These are phyloP conservation scores for Santalum album DNA, from an alignment of 164 flowering plant genomes.

Conservation along the genomic window DNA sequence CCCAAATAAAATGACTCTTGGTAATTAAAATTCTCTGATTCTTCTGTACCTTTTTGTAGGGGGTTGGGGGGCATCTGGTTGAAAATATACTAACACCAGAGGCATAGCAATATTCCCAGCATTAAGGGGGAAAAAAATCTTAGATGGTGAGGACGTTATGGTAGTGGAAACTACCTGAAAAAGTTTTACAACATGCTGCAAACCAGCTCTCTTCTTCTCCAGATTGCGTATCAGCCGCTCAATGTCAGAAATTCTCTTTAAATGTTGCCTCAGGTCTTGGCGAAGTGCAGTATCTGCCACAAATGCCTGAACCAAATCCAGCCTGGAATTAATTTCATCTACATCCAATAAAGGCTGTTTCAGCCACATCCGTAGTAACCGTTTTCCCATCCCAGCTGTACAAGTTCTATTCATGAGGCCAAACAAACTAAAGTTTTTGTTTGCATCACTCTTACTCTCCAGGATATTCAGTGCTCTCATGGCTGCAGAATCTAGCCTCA, in stretches of 20 bases:
- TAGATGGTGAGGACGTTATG: not conserved
- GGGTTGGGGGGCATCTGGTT: too few species aligned
- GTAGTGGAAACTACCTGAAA: slow-evolving; percentile 53
- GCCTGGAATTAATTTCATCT: slow-evolving; percentile 62
- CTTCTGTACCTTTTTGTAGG: too few species aligned
- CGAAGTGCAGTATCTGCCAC: slow-evolving; percentile 88
- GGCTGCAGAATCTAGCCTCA: slow-evolving; percentile 98
- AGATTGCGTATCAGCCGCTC: slow-evolving; percentile 62
- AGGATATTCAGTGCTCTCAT: slow-evolving; percentile 86
- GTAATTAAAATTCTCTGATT: too few species aligned
- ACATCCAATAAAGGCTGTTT: slow-evolving; percentile 90
- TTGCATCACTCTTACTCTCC: slow-evolving; percentile 94
- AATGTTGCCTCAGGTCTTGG: slow-evolving; percentile 86
- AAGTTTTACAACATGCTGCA: slow-evolving; percentile 84
- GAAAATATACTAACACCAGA: too few species aligned
- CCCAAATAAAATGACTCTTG: too few species aligned
- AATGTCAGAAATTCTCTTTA: slow-evolving; percentile 84
- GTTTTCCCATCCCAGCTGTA: slow-evolving; percentile 97
- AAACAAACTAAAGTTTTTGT: slow-evolving; percentile 87
- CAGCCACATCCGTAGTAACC: slow-evolving; percentile 88
- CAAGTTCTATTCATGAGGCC: slow-evolving; percentile 98
- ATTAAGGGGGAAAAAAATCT: too few species aligned
- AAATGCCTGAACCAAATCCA: slow-evolving; percentile 89
- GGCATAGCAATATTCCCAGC: too few species aligned
- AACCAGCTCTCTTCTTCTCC: slow-evolving; percentile 61